Percentiles rank a stretch among this genome's conserved stretches.
Evolutionary conservation across 192 early-diverging fungal genomes (phyloP).

Genomic region (Kappamyces sp.): DNA sequence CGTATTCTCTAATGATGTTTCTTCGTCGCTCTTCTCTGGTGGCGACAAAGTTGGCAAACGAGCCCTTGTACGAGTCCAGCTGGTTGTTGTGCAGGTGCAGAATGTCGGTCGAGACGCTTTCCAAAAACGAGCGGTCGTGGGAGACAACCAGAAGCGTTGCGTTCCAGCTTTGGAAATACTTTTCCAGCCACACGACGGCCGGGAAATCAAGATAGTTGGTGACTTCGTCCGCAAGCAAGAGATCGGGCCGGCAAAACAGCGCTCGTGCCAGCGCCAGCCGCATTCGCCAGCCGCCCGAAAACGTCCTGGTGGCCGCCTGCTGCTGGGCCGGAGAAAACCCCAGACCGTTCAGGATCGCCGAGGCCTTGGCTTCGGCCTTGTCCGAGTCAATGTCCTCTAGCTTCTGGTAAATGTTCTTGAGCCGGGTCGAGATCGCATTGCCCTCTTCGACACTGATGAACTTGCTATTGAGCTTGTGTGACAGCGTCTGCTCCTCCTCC

Average conservation of each 20-base stretch:
- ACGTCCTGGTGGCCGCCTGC: constrained; percentile 54
- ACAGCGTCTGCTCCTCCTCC: constrained; percentile 70
- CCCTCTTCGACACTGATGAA: constrained; percentile 45
- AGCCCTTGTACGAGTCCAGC: constrained; percentile 93
- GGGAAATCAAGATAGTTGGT: constrained; percentile 71
- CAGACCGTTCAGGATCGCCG: constrained; percentile 56
- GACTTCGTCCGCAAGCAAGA: constrained; percentile 81
- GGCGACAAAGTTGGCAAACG: constrained; percentile 83
- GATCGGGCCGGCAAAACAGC: constrained; percentile 73
- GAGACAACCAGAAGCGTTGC: constrained; percentile 93
- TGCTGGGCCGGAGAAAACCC: constrained; percentile 66
- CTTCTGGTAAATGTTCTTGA: constrained; percentile 80
- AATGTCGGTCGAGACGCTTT: constrained; percentile 96
- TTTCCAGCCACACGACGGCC: constrained; percentile 96
- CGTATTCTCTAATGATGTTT: constrained; percentile 89
- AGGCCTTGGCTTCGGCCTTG: constrained; percentile 79
- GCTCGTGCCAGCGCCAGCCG: constrained; percentile 75
- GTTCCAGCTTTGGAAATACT: constrained; percentile 84
- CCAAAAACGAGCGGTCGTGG: constrained; percentile 96
- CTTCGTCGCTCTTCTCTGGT: constrained; percentile 88
- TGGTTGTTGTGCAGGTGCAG: constrained; percentile 88
- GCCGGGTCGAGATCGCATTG: constrained; percentile 27
- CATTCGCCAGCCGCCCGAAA: constrained; percentile 85
- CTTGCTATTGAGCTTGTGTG: constrained; percentile 40
- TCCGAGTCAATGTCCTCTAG: constrained; percentile 94